Evolutionary conservation across 148 eudicot genomes (phyloP), one percentile per base, ranked within the genome.

Genomic region (Oxyria digyna): DNA sequence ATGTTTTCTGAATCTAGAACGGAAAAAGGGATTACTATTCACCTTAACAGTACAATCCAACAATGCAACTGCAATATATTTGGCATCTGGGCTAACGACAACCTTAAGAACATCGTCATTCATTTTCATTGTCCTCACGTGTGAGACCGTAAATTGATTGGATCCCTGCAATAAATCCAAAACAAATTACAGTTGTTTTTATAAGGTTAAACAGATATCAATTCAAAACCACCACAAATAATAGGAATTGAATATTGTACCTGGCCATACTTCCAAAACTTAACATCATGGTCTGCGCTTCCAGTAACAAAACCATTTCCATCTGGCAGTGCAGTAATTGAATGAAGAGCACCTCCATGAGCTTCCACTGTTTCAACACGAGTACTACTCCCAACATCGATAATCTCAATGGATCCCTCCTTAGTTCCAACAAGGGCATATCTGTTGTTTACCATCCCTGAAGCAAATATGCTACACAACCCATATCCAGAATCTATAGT

Each of bases 401-500:
- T 81, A 40, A 94, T 84, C 77, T 94, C 97, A 64, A 94, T 71
- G 3, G 75, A 76, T 69, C 99, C 99, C 65, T 67, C 83, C 84
- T 94, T 94, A 49, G 99, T 90, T 74, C 99, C 99, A 77, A 94
- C 83, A 72, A 94, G 77, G 11, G 93, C 99, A 75, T 88, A 94
- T 76, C 82, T 90, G 67, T 88, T 87, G 77, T 59, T 73, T 29
- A 67, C 70, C 12, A 62, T 70, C 13, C 65, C 65, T 29, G 96
- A 96, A 78, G 83, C 91, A 87, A 94, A 94, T 72, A 94, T 80
- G 69, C 92, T 82, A 81, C 99, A 94, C 14, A 94, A 62, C 33
- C 99, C 99, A 84, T 83, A 88, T 20, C 89, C 96, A 66, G 97
- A 90, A 76, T 90, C 99, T 77, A 94, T 85, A 18, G 99, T 94